Base-by-base conservation (phyloP, 352 stramenopile species). In the Aphanomyces astaci region DNA sequence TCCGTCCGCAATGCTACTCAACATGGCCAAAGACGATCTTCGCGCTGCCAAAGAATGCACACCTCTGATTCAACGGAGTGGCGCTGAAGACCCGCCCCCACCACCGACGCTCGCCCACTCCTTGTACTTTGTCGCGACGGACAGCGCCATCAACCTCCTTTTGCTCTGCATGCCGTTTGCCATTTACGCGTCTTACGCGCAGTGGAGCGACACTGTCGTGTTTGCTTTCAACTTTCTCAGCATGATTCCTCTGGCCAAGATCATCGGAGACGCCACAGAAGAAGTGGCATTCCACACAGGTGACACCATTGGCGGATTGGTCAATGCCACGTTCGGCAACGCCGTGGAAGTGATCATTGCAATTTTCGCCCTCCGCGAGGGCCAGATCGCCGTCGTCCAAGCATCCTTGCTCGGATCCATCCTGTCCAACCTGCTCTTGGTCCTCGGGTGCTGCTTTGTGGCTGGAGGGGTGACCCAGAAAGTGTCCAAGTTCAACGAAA, bases 271-370 rank as follows among this genome's bases (percentile, higher is more conserved):
- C 55, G 90, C 98, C 22, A 99, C 96, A 17, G 96, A 99, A 80
- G 92, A 97, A 76, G 88, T 99, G 7, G 94, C 96, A 10, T 89
- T 94, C 72, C 96, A 99, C 78, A 98, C 95, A 46, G 97, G 93
- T 71, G 92, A 98, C 71, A 98, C 95, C 0, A 96, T 99, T 63
- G 96, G 96, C 55, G 96, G 96, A 0, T 81, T 99, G 13, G 84
- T 99, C 32, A 99, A 99, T 81, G 96, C 96, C 31, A 98, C 96
- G 7, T 98, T 99, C 75, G 96, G 96, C 64, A 99, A 99, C 81
- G 92, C 95, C 5, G 95, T 98, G 4, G 96, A 99, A 84, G 82
- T 98, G 22, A 88, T 99, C 27, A 97, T 99, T 63, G 95, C 96
- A 2, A 85, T 97, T 49, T 96, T 98, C 15, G 96, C 96, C 22